A percentile compares a stretch with the other conserved stretches of the same genome.
Evolutionary conservation across 2,329 filamentous ascomycete genomes (phyloP).

Genomic region (Colletotrichum sp.): DNA sequence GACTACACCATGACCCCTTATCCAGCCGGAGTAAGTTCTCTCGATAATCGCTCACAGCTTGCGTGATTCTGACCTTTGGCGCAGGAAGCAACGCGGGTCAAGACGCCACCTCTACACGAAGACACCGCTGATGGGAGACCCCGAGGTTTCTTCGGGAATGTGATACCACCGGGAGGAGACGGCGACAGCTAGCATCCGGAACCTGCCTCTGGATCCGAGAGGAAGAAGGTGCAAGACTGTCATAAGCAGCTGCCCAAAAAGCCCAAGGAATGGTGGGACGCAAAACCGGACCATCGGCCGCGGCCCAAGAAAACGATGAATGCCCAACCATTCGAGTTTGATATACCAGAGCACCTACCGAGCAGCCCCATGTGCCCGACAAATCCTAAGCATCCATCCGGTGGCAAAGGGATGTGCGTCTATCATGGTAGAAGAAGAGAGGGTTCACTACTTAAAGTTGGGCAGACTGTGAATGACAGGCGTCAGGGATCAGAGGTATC

Average conservation of each 20-base stretch:
- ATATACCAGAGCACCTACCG: conserved; percentile 56
- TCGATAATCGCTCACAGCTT: neutral
- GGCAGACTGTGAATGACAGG: neutral
- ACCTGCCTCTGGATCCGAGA: neutral
- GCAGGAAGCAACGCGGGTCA: conserved; percentile 55
- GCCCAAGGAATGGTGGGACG: conserved; percentile 42
- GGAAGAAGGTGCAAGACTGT: conserved; percentile 9
- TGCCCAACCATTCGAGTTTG: conserved; percentile 46
- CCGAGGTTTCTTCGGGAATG: conserved; percentile 49
- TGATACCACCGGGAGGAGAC: conserved; percentile 32
- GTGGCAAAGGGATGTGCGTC: conserved; percentile 55
- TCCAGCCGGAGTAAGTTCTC: conserved; percentile 36
- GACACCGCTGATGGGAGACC: conserved; percentile 39
- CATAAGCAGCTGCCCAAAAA: conserved; percentile 27
- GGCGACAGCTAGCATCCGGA: conserved; percentile 16
- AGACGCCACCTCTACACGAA: conserved; percentile 50
- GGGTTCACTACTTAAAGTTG: neutral
- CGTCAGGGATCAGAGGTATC: conserved; percentile 19
- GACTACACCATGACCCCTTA: conserved; percentile 29
- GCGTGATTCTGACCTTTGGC: conserved; percentile 10
- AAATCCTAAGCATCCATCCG: conserved; percentile 47
- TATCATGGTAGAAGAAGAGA: conserved; percentile 48
- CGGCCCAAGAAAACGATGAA: conserved; percentile 19
- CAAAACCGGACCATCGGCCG: conserved; percentile 27
- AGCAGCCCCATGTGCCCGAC: conserved; percentile 57